A percentile compares a stretch with the other conserved stretches of the same genome.
Evolutionary conservation across 768 basidiomycete genomes (phyloP).

Genomic region (Lactarius tabidus): DNA sequence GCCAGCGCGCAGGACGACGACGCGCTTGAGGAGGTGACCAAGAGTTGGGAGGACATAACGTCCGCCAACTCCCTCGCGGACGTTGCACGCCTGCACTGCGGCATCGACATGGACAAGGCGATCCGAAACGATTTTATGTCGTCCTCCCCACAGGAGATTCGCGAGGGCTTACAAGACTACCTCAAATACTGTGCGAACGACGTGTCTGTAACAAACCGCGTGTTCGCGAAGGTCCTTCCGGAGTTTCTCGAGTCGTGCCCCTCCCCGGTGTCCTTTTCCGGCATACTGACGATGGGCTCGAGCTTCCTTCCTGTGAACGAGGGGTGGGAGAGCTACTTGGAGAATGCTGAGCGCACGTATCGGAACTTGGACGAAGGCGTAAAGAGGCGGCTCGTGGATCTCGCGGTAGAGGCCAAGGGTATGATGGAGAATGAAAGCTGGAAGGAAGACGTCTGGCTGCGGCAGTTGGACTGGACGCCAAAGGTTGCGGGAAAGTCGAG

Average conservation of each 20-base stretch:
- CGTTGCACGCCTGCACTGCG: slow-evolving; percentile 87
- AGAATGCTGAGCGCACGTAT: slow-evolving; percentile 74
- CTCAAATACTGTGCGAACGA: slow-evolving; percentile 84
- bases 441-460: slow-evolving; percentile 77
- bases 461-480: slow-evolving; percentile 93
- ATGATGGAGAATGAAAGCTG: slow-evolving; percentile 51
- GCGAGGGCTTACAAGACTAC: slow-evolving; percentile 63
- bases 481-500: slow-evolving; percentile 71
- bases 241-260: slow-evolving; percentile 81
- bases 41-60: slow-evolving; percentile 91
- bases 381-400: slow-evolving; percentile 54
- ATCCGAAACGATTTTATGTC: slow-evolving; percentile 75
- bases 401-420: slow-evolving; percentile 56
- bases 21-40: slow-evolving; percentile 42
- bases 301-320: slow-evolving; percentile 89
- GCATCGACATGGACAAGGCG: slow-evolving; percentile 72
- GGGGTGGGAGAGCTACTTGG: slow-evolving; percentile 81
- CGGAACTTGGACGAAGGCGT: slow-evolving; percentile 62
- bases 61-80: slow-evolving; percentile 90
- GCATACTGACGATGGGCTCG: slow-evolving; percentile 86
- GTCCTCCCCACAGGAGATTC: slow-evolving; percentile 58
- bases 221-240: slow-evolving; percentile 74
- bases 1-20: slow-evolving; percentile 38
- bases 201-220: slow-evolving; percentile 78
- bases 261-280: slow-evolving; percentile 89